Evolutionary conservation across 495 filamentous ascomycete genomes (phyloP), one percentile per base, ranked within the genome.

Genomic region (Daldinia grandis): DNA sequence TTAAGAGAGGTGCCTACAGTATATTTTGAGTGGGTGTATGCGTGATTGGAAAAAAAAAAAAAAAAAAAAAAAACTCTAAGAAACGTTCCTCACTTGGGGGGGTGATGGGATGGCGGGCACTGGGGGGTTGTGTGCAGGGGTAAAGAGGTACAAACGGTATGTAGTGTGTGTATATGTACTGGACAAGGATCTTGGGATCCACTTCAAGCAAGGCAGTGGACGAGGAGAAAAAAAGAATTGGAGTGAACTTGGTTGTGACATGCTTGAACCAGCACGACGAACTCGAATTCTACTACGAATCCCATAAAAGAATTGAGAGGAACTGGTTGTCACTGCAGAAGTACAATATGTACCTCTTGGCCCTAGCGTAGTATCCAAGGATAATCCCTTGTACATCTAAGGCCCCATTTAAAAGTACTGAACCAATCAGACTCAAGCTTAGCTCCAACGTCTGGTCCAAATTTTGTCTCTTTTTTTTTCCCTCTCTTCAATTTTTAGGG

Each of bases 1-100:
- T 64, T 57, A 14, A 63, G 37, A 73, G 56, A 66, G 25, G 38
- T 24, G 53, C 51, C 40, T 68, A 42, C 33, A 19, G 17, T 12
- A 58, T 53, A 21, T 40, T 38, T 53, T 14, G 42, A 47, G 42
- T 65, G 62, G 51, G 40, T 55, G 33, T 62, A 42, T 64, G 37
- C 56, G 35, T 27, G 53, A 67, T 37, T 50, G 57, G 37, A 44
- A 27, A 40, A 27, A 58, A 51, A 58, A 40, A 60, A 64, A 72
- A 72, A 72, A 73, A 69, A 70, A 65, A 68, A 63, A 56, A 59
- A 40, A 68, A 49, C 9, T 33, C 56, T 65, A 58, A 73, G 66
- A 54, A 66, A 73, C 67, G 65, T 50, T 58, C 62, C n/a, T 70
- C 38, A 47, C 66, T 55, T 31, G 66, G 66, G 71, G 71, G 71